phyloP scores from a whole-genome alignment of 371 early-diverging fungal genomes.

The Mucor circinelloides region DNA sequence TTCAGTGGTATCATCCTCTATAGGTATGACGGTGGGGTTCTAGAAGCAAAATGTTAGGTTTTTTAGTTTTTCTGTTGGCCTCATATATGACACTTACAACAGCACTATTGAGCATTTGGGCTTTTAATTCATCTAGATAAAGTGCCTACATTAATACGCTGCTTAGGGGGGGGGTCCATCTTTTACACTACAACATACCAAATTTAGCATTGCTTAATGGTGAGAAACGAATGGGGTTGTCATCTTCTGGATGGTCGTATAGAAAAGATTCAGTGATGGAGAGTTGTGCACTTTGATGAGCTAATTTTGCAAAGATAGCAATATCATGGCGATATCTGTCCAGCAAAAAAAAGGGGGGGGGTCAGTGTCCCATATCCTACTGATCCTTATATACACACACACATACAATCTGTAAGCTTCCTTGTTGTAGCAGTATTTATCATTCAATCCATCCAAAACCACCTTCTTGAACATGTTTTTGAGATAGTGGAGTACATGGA shows the following conservation, averaged over 20 bases:
- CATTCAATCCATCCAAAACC: slow-evolving; percentile 70
- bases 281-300: slow-evolving; percentile 81
- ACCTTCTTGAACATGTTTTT: slow-evolving; percentile 83
- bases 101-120: neutral
- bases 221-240: slow-evolving; percentile 64
- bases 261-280: slow-evolving; percentile 74
- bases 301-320: slow-evolving; percentile 69
- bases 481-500: slow-evolving; percentile 83
- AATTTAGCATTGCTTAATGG: slow-evolving; percentile 59
- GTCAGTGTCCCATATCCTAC: neutral
- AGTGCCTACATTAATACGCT: neutral
- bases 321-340: slow-evolving; percentile 66
- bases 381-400: slow-evolving; percentile 37
- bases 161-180: neutral
- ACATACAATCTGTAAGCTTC: slow-evolving; percentile 76
- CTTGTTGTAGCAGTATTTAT: slow-evolving; percentile 73
- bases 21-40: neutral
- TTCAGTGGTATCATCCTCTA: neutral
- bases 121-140: neutral
- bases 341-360: no score
- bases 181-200: slow-evolving; percentile 29
- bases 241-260: slow-evolving; percentile 62
- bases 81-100: neutral
- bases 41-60: neutral
- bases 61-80: neutral